These are phyloP conservation scores for Capronia americana DNA, from an alignment of 2,329 filamentous ascomycete genomes.

Conservation along the genomic window DNA sequence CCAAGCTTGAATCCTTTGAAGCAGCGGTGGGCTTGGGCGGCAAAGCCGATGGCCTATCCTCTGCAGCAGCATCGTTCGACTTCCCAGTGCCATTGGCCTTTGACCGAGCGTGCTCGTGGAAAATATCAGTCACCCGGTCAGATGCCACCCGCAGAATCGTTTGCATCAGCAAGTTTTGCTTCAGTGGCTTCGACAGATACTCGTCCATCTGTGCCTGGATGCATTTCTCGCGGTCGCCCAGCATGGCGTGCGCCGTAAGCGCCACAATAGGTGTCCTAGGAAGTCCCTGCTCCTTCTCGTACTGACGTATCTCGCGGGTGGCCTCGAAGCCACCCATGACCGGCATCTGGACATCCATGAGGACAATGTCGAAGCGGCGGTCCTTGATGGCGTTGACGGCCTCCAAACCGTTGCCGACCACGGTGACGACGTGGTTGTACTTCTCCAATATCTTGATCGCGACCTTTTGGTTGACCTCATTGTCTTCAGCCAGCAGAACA, in stretches of 20 bases:
- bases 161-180: conserved; percentile 96
- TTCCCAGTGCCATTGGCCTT: conserved; percentile 39
- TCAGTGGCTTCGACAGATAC: conserved; percentile 93
- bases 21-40: neutral
- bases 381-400: conserved; percentile 91
- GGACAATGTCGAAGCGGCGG: conserved; percentile 91
- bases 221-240: conserved; percentile 96
- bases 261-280: conserved; percentile 94
- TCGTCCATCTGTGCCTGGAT: conserved; percentile 99
- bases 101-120: conserved; percentile 73
- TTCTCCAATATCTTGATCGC: conserved; percentile 98
- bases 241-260: conserved; percentile 96
- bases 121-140: conserved; percentile 71
- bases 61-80: conserved; percentile 4
- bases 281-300: conserved; percentile 79
- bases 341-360: conserved; percentile 99
- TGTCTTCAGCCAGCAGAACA: conserved; percentile 94
- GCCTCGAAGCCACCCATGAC: conserved; percentile 99
- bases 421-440: conserved; percentile 73
- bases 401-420: conserved; percentile 93
- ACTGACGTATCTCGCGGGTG: conserved; percentile 94
- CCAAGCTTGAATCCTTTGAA: conserved; percentile 14
- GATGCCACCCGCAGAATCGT: conserved; percentile 97
- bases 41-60: conserved; percentile 9
- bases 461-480: conserved; percentile 93